Evolutionary conservation across 495 filamentous ascomycete species (phyloP).

Genomic region (Aeminium ludgeri): DNA sequence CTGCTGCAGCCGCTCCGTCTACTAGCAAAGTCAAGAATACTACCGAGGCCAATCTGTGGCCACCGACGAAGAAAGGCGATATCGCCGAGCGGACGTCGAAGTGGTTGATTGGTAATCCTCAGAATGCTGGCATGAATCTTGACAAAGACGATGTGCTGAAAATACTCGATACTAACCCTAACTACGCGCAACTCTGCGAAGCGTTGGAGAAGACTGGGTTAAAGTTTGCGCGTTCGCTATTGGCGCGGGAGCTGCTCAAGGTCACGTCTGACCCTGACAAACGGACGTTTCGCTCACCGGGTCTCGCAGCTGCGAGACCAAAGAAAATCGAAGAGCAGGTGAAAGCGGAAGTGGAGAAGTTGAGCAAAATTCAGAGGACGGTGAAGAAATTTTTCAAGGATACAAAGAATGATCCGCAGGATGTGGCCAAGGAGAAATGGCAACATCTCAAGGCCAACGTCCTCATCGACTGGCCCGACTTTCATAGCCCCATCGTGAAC

Average conservation of each 20-base stretch:
- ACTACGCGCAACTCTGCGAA: conserved; percentile 34
- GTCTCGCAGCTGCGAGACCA: not conserved
- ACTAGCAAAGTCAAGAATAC: no score
- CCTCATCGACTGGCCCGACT: no score
- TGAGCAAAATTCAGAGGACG: no score
- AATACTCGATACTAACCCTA: conserved; percentile 32
- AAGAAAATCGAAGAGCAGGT: no score
- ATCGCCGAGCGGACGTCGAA: conserved; percentile 19
- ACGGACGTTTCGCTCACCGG: not conserved
- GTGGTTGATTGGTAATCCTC: conserved; percentile 18
- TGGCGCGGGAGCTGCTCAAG: conserved; percentile 30
- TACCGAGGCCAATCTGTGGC: conserved; percentile 23
- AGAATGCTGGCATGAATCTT: conserved; percentile 17
- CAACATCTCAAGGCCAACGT: no score
- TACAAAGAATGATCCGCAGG: conserved; percentile 7
- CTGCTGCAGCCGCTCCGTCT: not conserved
- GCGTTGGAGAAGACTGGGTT: conserved; percentile 30
- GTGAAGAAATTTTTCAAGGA: not conserved
- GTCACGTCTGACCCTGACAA: conserved; percentile 26
- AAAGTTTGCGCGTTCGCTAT: conserved; percentile 27
- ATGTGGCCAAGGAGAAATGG: conserved; percentile 7
- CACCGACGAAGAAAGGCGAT: conserved; percentile 21
- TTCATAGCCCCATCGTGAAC: no score
- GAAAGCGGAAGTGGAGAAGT: no score
- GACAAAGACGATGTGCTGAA: conserved; percentile 21